These are phyloP conservation scores for Madurella mycetomatis DNA, from an alignment of 2,329 filamentous ascomycete genomes.

Conservation along the genomic window DNA sequence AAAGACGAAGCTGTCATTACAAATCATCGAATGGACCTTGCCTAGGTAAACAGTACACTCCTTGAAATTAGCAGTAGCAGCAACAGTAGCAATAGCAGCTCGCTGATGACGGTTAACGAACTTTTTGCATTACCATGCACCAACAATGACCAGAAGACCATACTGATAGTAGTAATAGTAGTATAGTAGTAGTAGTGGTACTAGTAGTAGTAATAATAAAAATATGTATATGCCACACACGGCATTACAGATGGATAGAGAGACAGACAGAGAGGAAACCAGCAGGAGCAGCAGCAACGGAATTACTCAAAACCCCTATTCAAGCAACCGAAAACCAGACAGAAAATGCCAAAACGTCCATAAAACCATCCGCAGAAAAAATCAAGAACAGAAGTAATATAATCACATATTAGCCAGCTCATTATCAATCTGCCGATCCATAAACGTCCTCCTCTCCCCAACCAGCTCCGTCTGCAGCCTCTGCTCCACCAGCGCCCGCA, in stretches of 20 bases:
- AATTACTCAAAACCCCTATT: not conserved
- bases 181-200: not conserved
- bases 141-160: not conserved
- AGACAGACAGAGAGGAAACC: not conserved
- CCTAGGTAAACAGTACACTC: not conserved
- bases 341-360: not conserved
- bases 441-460: slow-evolving; percentile 80
- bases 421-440: slow-evolving; percentile 88
- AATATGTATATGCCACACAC: not conserved
- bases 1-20: not conserved
- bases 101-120: not conserved
- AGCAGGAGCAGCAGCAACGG: not conserved
- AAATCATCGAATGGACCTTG: not conserved
- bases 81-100: not conserved
- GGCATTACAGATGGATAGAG: not conserved
- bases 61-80: no score
- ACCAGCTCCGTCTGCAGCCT: slow-evolving; percentile 82
- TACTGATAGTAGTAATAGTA: not conserved
- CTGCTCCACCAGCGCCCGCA: slow-evolving; percentile 86
- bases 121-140: not conserved
- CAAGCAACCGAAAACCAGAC: not conserved
- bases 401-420: slow-evolving; percentile 88
- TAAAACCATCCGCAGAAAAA: not conserved
- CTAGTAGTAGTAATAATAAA: not conserved
- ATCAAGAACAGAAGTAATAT: not conserved